Percentiles rank a stretch among this genome's conserved stretches.
These are phyloP conservation scores for Leishmania gerbilli DNA, from an alignment of 208 protist genomes.

Conservation along the genomic window DNA sequence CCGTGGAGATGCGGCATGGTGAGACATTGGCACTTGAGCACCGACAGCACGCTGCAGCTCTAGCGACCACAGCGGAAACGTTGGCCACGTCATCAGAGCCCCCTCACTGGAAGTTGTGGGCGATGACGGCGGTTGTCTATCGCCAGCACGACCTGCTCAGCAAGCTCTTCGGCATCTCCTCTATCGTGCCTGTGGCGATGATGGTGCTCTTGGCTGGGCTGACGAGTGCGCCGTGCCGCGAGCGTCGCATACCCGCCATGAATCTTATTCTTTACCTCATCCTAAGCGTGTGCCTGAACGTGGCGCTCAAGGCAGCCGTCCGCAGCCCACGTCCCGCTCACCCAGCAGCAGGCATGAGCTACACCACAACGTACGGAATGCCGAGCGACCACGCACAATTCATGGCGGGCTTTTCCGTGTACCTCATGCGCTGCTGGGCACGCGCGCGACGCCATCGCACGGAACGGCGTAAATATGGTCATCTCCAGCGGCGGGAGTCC, in stretches of 20 bases:
- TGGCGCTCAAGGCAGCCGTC: constrained; percentile 43
- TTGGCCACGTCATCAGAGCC: not conserved
- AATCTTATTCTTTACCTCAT: constrained; percentile 59
- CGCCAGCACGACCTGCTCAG: constrained; percentile 43
- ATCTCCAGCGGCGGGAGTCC: not conserved
- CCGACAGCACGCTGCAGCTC: not conserved
- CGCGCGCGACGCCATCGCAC: not conserved
- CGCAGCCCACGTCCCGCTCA: constrained; percentile 47
- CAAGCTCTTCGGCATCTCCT: constrained; percentile 61
- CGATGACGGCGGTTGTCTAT: constrained; percentile 60
- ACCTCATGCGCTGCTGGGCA: constrained; percentile 37
- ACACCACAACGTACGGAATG: constrained; percentile 70
- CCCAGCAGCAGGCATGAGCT: constrained; percentile 35
- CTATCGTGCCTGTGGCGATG: constrained; percentile 59
- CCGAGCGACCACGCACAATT: constrained; percentile 84
- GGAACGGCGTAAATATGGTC: not conserved
- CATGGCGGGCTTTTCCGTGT: constrained; percentile 71
- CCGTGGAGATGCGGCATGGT: constrained; percentile 22
- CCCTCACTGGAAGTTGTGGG: constrained; percentile 47
- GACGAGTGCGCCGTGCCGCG: constrained; percentile 48
- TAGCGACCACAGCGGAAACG: not conserved
- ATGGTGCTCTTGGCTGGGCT: constrained; percentile 67
- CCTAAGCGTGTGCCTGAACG: constrained; percentile 50
- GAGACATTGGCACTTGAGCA: not conserved
- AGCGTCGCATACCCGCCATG: constrained; percentile 44